phyloP scores from a whole-genome alignment of 768 basidiomycete genomes.

The Porphyrellus cyaneotinctus region DNA sequence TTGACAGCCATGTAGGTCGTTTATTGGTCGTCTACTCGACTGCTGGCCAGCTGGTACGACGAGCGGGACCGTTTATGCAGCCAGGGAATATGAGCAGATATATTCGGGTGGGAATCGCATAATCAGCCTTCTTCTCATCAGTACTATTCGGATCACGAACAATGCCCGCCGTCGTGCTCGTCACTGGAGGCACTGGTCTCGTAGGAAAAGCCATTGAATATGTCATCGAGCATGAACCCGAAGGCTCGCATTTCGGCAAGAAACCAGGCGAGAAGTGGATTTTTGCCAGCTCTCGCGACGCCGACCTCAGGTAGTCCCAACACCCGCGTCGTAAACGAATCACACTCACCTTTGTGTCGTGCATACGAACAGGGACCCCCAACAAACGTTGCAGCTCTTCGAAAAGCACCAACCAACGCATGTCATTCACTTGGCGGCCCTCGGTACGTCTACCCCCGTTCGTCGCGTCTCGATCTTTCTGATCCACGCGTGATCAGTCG shows the following conservation, averaged over 20 bases:
- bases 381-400: slow-evolving; percentile 67
- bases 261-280: slow-evolving; percentile 78
- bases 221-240: slow-evolving; percentile 73
- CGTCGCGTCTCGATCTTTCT: slow-evolving; percentile 5
- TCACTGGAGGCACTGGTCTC: slow-evolving; percentile 83
- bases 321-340: not conserved
- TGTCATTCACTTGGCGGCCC: slow-evolving; percentile 94
- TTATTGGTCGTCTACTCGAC: not conserved
- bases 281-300: slow-evolving; percentile 75
- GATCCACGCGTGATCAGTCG: slow-evolving; percentile 49
- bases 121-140: too few relatives aligned
- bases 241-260: slow-evolving; percentile 76
- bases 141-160: too few relatives aligned
- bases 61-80: not conserved
- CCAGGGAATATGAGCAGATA: too few relatives aligned
- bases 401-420: slow-evolving; percentile 92
- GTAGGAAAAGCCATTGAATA: slow-evolving; percentile 83
- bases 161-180: slow-evolving; percentile 55
- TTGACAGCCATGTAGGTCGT: slow-evolving; percentile 29
- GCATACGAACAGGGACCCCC: slow-evolving; percentile 51
- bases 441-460: slow-evolving; percentile 50
- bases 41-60: slow-evolving; percentile 4
- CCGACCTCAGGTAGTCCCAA: slow-evolving; percentile 71
- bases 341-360: slow-evolving; percentile 4
- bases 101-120: not conserved